phyloP scores from a whole-genome alignment of 805 yeast species.

The Wickerhamomyces mucosus region DNA sequence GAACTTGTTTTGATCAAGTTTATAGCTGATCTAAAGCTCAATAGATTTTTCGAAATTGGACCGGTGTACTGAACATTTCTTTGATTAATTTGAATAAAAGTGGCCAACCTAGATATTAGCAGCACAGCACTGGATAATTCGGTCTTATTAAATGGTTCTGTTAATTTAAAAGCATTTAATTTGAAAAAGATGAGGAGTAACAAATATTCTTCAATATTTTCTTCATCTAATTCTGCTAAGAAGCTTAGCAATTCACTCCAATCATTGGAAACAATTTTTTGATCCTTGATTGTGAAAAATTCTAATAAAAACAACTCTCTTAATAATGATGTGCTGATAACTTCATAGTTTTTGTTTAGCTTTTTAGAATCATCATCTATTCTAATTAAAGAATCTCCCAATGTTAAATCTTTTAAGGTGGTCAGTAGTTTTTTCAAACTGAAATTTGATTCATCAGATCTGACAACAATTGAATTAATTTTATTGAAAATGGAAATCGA shows the following conservation, averaged over 20 bases:
- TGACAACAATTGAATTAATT: conserved; percentile 25
- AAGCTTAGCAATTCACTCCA: conserved; percentile 42
- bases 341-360: conserved; percentile 38
- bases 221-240: conserved; percentile 22
- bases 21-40: conserved; percentile 58
- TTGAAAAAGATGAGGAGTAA: conserved; percentile 39
- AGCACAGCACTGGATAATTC: too few relatives aligned
- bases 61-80: conserved; percentile 52
- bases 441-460: conserved; percentile 21
- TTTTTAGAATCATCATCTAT: conserved; percentile 23
- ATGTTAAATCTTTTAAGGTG: too few relatives aligned
- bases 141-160: conserved; percentile 8
- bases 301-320: conserved; percentile 46
- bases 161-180: conserved; percentile 29
- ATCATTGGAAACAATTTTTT: conserved; percentile 29
- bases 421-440: conserved; percentile 15
- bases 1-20: conserved; percentile 40
- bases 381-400: conserved; percentile 17
- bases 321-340: conserved; percentile 44
- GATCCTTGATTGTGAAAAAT: conserved; percentile 31
- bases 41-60: conserved; percentile 57
- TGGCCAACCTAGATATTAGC: conserved; percentile 40
- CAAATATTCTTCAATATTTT: conserved; percentile 31
- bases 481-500: conserved; percentile 42
- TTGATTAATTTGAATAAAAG: conserved; percentile 38